Evolutionary conservation across 2,329 filamentous ascomycete species (phyloP).

Genomic region (Aspergillus phoenicis): DNA sequence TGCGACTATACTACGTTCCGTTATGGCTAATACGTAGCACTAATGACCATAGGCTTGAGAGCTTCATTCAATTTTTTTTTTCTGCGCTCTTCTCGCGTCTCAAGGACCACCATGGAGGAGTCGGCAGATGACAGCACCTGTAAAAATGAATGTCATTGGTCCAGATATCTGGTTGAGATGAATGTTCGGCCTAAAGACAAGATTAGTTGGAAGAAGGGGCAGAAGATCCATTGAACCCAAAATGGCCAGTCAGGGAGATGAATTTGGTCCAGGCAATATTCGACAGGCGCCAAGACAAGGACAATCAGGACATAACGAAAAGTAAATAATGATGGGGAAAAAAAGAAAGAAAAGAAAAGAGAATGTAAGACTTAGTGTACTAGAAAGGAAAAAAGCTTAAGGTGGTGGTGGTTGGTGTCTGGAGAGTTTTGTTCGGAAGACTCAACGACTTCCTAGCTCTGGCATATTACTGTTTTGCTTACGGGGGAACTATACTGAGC

Average conservation of each 20-base stretch:
- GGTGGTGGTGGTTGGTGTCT: not conserved
- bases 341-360: not conserved
- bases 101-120: not conserved
- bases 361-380: not conserved
- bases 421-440: not conserved
- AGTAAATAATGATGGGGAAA: not conserved
- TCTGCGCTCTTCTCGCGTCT: not conserved
- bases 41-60: not conserved
- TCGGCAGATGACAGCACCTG: slow-evolving; percentile 1
- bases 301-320: slow-evolving; percentile 1
- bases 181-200: slow-evolving; percentile 4
- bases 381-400: slow-evolving; percentile 1
- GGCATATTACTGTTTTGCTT: not conserved
- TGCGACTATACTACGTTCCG: no score
- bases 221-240: slow-evolving; percentile 2
- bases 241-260: not conserved
- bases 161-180: slow-evolving; percentile 1
- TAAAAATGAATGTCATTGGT: not conserved
- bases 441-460: not conserved
- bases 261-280: not conserved
- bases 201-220: not conserved
- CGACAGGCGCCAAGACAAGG: not conserved
- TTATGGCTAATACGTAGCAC: not conserved
- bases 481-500: not conserved
- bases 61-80: not conserved